A percentile compares a stretch with the other conserved stretches of the same genome.
These are phyloP conservation scores for Penstemon newberryi DNA, from an alignment of 257 asterid species.

Conservation along the genomic window DNA sequence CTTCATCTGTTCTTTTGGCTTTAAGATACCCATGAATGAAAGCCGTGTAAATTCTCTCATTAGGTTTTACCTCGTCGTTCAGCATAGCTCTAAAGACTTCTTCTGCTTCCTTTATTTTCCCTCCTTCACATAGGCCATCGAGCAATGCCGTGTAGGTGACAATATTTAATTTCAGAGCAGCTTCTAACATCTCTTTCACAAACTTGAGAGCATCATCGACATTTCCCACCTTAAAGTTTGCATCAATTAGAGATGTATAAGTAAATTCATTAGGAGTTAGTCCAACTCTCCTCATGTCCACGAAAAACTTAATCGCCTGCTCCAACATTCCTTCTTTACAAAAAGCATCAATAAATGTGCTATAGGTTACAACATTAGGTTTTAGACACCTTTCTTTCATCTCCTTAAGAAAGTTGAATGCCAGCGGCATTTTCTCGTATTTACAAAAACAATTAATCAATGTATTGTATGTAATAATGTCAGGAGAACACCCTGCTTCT, in stretches of 20 bases:
- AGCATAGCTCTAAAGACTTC: slow-evolving; percentile 59
- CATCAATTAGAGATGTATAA: slow-evolving; percentile 78
- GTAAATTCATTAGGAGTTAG: slow-evolving; percentile 79
- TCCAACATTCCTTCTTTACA: slow-evolving; percentile 85
- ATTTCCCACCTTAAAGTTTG: slow-evolving; percentile 67
- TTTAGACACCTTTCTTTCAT: slow-evolving; percentile 66
- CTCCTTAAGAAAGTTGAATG: slow-evolving; percentile 66
- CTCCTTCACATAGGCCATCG: slow-evolving; percentile 75
- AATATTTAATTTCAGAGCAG: slow-evolving; percentile 56
- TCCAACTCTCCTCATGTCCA: slow-evolving; percentile 89
- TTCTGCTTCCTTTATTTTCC: slow-evolving; percentile 77
- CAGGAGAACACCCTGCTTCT: slow-evolving; percentile 65
- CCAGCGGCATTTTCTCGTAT: slow-evolving; percentile 54
- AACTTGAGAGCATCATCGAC: slow-evolving; percentile 65
- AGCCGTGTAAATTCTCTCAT: slow-evolving; percentile 69
- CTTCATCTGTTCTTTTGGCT: slow-evolving; percentile 59
- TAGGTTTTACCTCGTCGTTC: slow-evolving; percentile 59
- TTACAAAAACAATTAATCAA: slow-evolving; percentile 89
- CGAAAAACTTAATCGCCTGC: slow-evolving; percentile 74
- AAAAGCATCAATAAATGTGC: slow-evolving; percentile 84
- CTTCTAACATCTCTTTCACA: slow-evolving; percentile 78
- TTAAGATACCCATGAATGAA: slow-evolving; percentile 77
- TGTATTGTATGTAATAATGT: slow-evolving; percentile 74
- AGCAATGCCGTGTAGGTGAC: slow-evolving; percentile 74
- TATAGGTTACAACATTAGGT: slow-evolving; percentile 85